These are phyloP conservation scores for Aspergillus asperescens DNA, from an alignment of 495 filamentous ascomycete genomes.

Conservation along the genomic window DNA sequence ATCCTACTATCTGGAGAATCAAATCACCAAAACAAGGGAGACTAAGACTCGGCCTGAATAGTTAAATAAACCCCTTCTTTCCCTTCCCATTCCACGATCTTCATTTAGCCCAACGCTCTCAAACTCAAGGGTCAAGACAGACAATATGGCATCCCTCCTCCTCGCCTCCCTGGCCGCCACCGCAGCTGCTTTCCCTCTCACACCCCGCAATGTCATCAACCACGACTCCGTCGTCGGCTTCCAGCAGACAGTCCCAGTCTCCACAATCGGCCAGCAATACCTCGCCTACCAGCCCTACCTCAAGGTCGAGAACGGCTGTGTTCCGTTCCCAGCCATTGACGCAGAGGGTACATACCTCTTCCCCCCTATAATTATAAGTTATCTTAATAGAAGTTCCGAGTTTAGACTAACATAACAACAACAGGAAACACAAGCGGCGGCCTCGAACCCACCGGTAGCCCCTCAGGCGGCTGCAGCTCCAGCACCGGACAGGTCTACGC, in stretches of 20 bases:
- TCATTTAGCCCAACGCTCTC: too few relatives aligned
- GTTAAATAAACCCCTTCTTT: too few relatives aligned
- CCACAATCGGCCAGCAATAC: slow-evolving; percentile 36
- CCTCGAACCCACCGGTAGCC: slow-evolving; percentile 31
- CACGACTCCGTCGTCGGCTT: slow-evolving; percentile 45
- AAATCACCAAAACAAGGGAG: too few relatives aligned
- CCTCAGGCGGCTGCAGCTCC: slow-evolving; percentile 37
- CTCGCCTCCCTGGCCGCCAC: slow-evolving; percentile 16
- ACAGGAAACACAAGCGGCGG: slow-evolving; percentile 29
- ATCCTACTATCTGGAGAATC: too few relatives aligned
- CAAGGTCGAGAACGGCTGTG: slow-evolving; percentile 48
- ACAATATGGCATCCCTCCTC: slow-evolving; percentile 13
- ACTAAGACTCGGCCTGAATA: too few relatives aligned
- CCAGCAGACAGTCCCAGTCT: slow-evolving; percentile 42
- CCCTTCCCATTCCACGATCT: too few relatives aligned
- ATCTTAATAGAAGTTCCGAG: neutral
- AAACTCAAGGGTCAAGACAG: too few relatives aligned
- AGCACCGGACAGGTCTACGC: slow-evolving; percentile 50
- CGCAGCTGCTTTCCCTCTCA: slow-evolving; percentile 9
- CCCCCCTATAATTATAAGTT: neutral
- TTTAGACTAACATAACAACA: neutral
- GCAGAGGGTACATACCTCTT: slow-evolving; percentile 35
- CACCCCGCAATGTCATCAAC: slow-evolving; percentile 32
- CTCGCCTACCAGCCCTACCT: slow-evolving; percentile 48
- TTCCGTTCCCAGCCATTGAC: slow-evolving; percentile 52